Conservation (phyloP, 1,284 basidiomycete genomes). For the Ganoderma meredithae region DNA sequence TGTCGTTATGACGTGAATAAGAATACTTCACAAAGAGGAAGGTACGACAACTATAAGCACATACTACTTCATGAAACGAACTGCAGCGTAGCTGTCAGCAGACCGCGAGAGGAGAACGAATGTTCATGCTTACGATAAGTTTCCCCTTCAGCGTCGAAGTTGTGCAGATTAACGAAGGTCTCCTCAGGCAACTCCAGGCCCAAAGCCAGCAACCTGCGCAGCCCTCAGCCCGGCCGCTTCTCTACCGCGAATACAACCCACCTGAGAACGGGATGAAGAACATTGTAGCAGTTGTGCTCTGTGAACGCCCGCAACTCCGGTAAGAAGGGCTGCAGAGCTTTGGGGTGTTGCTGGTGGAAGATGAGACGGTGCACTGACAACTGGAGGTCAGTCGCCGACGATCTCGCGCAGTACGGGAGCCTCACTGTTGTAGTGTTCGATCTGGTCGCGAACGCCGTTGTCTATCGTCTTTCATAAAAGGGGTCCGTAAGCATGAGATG, state of each 20-base stretch:
- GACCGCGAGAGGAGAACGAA: too few relatives aligned
- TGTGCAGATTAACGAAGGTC: constrained; percentile 47
- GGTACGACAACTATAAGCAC: constrained; percentile 10
- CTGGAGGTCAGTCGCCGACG: constrained; percentile 40
- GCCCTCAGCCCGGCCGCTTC: background rate
- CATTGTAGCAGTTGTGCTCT: constrained; percentile 39
- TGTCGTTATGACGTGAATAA: constrained; percentile 16
- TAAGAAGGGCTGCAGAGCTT: constrained; percentile 44
- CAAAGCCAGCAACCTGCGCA: constrained; percentile 36
- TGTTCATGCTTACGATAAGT: constrained; percentile 40
- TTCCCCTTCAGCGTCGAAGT: constrained; percentile 39
- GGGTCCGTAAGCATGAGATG: background rate
- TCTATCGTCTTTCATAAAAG: constrained; percentile 42
- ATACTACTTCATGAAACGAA: constrained; percentile 48
- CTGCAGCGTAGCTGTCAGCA: constrained; percentile 20
- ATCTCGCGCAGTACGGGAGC: constrained; percentile 26
- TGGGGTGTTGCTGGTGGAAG: constrained; percentile 39
- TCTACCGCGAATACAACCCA: constrained; percentile 10
- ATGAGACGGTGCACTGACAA: constrained; percentile 48
- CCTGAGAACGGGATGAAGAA: constrained; percentile 43
- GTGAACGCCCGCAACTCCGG: constrained; percentile 48
- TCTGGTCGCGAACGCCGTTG: constrained; percentile 62
- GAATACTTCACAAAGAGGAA: too few relatives aligned
- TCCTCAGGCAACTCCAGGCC: constrained; percentile 42
- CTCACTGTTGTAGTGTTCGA: constrained; percentile 66